These are phyloP conservation scores for Candida tetrigidarum DNA, from an alignment of 1,139 yeast species.

Conservation along the genomic window DNA sequence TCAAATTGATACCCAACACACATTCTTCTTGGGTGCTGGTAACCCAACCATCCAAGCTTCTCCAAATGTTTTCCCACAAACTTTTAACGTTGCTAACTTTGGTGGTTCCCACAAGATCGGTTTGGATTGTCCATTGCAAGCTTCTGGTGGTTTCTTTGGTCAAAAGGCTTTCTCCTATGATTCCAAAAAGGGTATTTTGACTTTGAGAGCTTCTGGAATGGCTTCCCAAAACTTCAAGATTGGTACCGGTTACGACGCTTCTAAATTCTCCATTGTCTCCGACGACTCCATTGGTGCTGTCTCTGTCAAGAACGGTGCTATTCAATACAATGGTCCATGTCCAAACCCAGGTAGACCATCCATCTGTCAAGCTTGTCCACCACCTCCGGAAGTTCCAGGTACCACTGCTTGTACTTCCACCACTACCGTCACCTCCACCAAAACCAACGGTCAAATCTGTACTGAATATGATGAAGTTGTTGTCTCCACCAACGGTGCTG, in stretches of 20 bases:
- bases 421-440: constrained; percentile 21
- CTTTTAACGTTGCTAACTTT: constrained; percentile 9
- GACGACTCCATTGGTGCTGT: constrained; percentile 19
- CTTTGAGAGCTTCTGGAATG: constrained; percentile 16
- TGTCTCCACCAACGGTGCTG: constrained; percentile 5
- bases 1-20: constrained; percentile 5
- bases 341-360: constrained; percentile 15
- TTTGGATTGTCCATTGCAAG: constrained; percentile 4
- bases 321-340: constrained; percentile 26
- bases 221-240: constrained; percentile 22
- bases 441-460: constrained; percentile 17
- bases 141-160: neutral
- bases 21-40: constrained; percentile 8
- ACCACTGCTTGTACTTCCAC: constrained; percentile 15
- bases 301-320: constrained; percentile 11
- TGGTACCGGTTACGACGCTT: constrained; percentile 25
- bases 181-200: constrained; percentile 26
- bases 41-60: constrained; percentile 8
- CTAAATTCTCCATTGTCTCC: constrained; percentile 15
- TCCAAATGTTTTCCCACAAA: constrained; percentile 7
- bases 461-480: constrained; percentile 16
- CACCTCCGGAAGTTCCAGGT: constrained; percentile 10
- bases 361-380: constrained; percentile 8
- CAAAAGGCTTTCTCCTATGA: constrained; percentile 16
- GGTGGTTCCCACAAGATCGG: constrained; percentile 7